Evolutionary conservation across 1,284 basidiomycete genomes (phyloP).

Genomic region (Trichosporon inkin): DNA sequence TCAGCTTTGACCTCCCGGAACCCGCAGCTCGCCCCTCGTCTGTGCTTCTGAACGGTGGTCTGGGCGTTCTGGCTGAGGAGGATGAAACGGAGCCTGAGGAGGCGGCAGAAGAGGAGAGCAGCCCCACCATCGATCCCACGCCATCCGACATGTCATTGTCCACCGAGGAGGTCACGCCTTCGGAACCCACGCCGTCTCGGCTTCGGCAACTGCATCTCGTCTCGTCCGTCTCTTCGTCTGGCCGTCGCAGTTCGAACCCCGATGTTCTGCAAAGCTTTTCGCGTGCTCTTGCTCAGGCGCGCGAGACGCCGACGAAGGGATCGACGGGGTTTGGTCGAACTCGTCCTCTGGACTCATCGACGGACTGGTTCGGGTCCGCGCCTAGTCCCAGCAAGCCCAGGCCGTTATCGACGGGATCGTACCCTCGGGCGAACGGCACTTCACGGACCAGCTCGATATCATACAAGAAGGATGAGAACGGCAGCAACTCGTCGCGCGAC

Average conservation of each 20-base stretch:
- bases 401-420: constrained; percentile 1
- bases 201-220: constrained; percentile 40
- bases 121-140: background rate
- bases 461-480: constrained; percentile 39
- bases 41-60: constrained; percentile 26
- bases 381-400: constrained; percentile 16
- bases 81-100: constrained; percentile 44
- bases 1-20: constrained; percentile 19
- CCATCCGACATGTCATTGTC: constrained; percentile 10
- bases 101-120: constrained; percentile 9
- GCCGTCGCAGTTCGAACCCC: constrained; percentile 26
- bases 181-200: constrained; percentile 32
- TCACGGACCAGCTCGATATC: constrained; percentile 39
- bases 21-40: constrained; percentile 16
- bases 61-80: constrained; percentile 34
- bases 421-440: background rate
- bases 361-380: constrained; percentile 8
- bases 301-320: constrained; percentile 29
- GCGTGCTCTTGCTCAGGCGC: constrained; percentile 2
- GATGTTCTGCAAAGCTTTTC: constrained; percentile 16
- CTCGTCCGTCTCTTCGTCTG: constrained; percentile 25
- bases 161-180: constrained; percentile 11
- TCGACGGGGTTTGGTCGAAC: constrained; percentile 40
- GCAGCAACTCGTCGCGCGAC: constrained; percentile 23
- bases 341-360: constrained; percentile 27